Percentiles rank a stretch among this genome's conserved stretches.
These are phyloP conservation scores for Strigomonas culicis DNA, from an alignment of 208 protist genomes.

Conservation along the genomic window DNA sequence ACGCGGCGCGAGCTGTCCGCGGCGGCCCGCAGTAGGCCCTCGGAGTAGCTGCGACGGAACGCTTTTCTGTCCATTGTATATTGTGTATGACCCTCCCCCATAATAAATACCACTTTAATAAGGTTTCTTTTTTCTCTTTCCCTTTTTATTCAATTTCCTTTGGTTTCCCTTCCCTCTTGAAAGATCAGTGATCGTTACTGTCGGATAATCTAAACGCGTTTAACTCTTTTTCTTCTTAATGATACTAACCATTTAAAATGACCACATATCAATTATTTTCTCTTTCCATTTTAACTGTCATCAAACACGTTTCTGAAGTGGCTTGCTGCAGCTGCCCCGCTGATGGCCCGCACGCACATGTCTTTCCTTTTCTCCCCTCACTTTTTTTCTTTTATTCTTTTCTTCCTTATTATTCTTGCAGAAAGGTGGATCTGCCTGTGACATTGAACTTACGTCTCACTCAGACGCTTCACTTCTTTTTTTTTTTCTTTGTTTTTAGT, in stretches of 20 bases:
- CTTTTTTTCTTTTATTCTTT: background rate
- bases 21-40: conserved; percentile 23
- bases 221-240: background rate
- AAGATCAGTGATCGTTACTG: no score
- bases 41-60: background rate
- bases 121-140: conserved; percentile 6
- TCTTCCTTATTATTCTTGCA: background rate
- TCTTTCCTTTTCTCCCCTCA: background rate
- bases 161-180: no score
- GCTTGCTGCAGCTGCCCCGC: conserved; percentile 19
- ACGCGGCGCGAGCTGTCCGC: conserved; percentile 74
- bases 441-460: no score
- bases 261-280: background rate
- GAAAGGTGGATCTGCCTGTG: background rate
- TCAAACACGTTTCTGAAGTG: background rate
- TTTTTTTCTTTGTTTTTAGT: background rate
- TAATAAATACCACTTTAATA: background rate
- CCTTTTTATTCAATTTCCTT: conserved; percentile 12
- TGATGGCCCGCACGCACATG: background rate
- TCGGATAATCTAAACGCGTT: background rate
- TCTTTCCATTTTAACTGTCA: background rate
- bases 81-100: background rate
- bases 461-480: background rate
- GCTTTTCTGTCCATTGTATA: background rate
- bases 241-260: background rate